Evolutionary conservation across 352 stramenopile species (phyloP).

Genomic region (Elongisporangium anandrum): DNA sequence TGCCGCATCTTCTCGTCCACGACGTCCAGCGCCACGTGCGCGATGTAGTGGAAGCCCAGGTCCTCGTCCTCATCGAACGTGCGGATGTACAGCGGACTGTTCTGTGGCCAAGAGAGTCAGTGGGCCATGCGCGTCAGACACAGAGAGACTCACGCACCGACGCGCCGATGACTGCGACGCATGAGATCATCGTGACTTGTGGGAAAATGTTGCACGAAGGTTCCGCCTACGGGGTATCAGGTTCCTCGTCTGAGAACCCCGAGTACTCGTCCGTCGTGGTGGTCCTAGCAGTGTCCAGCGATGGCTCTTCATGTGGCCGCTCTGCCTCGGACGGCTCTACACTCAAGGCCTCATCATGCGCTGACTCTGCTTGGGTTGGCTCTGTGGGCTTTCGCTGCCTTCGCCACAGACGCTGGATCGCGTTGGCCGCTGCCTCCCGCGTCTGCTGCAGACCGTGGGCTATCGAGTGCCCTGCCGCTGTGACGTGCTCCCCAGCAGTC

Average conservation of each 20-base stretch:
- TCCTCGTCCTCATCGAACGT: slow-evolving; percentile 84
- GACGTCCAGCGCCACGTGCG: slow-evolving; percentile 80
- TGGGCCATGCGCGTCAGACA: background rate
- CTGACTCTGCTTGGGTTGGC: background rate
- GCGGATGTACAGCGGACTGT: slow-evolving; percentile 79
- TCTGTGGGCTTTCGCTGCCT: background rate
- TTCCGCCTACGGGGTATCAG: background rate
- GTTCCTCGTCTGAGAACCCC: slow-evolving; percentile 3
- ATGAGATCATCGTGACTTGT: slow-evolving; percentile 60
- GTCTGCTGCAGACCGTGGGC: background rate
- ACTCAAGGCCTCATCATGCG: no score
- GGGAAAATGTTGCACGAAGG: slow-evolving; percentile 15
- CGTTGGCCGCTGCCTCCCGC: background rate
- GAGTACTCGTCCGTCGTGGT: background rate
- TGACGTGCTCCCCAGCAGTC: background rate
- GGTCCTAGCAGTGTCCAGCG: background rate
- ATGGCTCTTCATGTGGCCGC: background rate
- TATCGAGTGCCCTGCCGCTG: background rate
- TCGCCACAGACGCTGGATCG: background rate
- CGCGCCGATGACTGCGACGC: slow-evolving; percentile 74
- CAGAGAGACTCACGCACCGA: slow-evolving; percentile 36
- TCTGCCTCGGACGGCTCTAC: background rate
- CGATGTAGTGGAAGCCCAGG: slow-evolving; percentile 85
- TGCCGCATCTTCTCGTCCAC: slow-evolving; percentile 75
- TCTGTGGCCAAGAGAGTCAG: slow-evolving; percentile 23